Conservation (phyloP, 352 stramenopile species). For the Pythium insidiosum region DNA sequence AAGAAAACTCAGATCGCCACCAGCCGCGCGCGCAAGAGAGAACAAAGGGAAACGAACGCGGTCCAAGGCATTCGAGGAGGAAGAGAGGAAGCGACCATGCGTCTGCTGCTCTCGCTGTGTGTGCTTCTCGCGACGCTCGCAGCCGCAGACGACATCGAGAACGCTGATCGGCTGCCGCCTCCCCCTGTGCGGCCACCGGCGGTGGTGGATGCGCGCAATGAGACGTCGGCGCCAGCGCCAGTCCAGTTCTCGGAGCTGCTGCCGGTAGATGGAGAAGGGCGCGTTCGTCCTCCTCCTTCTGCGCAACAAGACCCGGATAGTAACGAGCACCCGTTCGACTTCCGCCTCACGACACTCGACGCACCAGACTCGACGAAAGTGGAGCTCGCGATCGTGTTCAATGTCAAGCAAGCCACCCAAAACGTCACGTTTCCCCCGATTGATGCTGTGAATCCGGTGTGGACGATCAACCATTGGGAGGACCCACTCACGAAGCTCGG, state of each 20-base stretch:
- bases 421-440: conserved; percentile 14
- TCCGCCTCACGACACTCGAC: not conserved
- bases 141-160: too few relatives aligned
- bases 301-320: not conserved
- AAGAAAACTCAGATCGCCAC: too few relatives aligned
- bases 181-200: too few relatives aligned
- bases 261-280: too few relatives aligned
- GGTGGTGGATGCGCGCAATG: not conserved
- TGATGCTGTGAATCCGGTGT: conserved; percentile 8
- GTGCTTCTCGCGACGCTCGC: too few relatives aligned
- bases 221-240: not conserved
- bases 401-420: conserved; percentile 3
- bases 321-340: not conserved
- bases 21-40: too few relatives aligned
- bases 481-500: conserved; percentile 15
- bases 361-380: not conserved
- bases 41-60: too few relatives aligned
- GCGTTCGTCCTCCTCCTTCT: not conserved
- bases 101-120: too few relatives aligned
- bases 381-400: conserved; percentile 9
- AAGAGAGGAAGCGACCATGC: too few relatives aligned
- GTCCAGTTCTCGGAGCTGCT: not conserved
- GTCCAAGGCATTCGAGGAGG: too few relatives aligned
- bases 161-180: too few relatives aligned
- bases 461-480: conserved; percentile 14